A percentile compares a stretch with the other conserved stretches of the same genome.
phyloP scores from a whole-genome alignment of 345 rosid species.

The Murraya koenigii region DNA sequence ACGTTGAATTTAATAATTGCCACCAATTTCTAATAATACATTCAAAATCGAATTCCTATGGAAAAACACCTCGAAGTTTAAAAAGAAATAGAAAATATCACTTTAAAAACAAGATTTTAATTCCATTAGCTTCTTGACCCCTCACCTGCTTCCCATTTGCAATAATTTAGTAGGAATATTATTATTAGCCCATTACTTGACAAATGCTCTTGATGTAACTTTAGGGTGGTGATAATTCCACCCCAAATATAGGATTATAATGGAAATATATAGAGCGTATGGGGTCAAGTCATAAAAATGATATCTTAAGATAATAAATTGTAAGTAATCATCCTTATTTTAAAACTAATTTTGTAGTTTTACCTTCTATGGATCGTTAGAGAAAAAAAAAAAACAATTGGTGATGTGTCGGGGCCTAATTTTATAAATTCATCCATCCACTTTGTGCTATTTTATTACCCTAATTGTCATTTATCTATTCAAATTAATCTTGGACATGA shows the following conservation, averaged over 20 bases:
- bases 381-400: not conserved
- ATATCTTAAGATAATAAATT: no score
- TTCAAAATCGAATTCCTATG: not conserved
- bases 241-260: no score
- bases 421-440: slow-evolving; percentile 11
- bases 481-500: not conserved
- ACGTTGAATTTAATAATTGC: not conserved
- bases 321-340: no score
- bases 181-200: not conserved
- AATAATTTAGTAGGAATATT: not conserved
- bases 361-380: not conserved
- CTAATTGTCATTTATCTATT: not conserved
- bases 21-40: not conserved
- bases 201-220: not conserved
- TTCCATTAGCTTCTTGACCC: not conserved
- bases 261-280: no score
- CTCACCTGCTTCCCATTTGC: not conserved
- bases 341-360: not conserved
- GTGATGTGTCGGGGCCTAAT: slow-evolving; percentile 1
- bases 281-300: no score
- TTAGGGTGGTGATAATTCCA: no score
- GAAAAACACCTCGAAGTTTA: not conserved
- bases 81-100: not conserved
- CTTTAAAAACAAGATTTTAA: not conserved
- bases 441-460: slow-evolving; percentile 7